Evolutionary conservation across 495 filamentous ascomycete genomes (phyloP).

Genomic region (Penicillium arizonense): DNA sequence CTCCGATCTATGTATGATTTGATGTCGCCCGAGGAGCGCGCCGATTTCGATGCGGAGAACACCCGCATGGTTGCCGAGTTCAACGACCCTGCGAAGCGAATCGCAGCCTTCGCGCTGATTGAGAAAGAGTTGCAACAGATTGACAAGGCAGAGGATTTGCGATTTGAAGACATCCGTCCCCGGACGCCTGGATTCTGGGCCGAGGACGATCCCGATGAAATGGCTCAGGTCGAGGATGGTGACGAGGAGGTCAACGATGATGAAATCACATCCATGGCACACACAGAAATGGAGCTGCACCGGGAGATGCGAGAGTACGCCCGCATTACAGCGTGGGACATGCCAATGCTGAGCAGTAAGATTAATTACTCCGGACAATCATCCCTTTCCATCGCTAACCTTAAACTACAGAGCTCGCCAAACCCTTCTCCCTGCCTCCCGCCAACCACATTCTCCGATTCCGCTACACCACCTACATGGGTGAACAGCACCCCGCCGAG

Average conservation of each 20-base stretch:
- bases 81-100: conserved; percentile 36
- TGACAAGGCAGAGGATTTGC: conserved; percentile 31
- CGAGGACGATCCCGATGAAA: conserved; percentile 53
- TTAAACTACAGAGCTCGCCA: conserved; percentile 63
- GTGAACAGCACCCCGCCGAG: conserved; percentile 87
- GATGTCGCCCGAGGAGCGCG: conserved; percentile 46
- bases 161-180: conserved; percentile 33
- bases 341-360: conserved; percentile 87
- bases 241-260: conserved; percentile 70
- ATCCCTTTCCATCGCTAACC: conserved; percentile 20
- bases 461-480: conserved; percentile 96
- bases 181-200: conserved; percentile 49
- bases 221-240: conserved; percentile 52
- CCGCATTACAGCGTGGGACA: conserved; percentile 88
- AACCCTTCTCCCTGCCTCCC: conserved; percentile 72
- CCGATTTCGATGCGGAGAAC: conserved; percentile 42
- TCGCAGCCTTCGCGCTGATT: conserved; percentile 29
- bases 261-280: conserved; percentile 76
- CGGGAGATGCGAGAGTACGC: conserved; percentile 87
- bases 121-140: conserved; percentile 30
- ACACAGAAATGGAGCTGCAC: conserved; percentile 85
- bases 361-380: conserved; percentile 4
- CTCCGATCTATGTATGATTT: conserved; percentile 48
- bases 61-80: conserved; percentile 35
- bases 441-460: conserved; percentile 73